Base-by-base conservation (phyloP, 2,329 filamentous ascomycete species). In the Pochonia chlamydosporia region DNA sequence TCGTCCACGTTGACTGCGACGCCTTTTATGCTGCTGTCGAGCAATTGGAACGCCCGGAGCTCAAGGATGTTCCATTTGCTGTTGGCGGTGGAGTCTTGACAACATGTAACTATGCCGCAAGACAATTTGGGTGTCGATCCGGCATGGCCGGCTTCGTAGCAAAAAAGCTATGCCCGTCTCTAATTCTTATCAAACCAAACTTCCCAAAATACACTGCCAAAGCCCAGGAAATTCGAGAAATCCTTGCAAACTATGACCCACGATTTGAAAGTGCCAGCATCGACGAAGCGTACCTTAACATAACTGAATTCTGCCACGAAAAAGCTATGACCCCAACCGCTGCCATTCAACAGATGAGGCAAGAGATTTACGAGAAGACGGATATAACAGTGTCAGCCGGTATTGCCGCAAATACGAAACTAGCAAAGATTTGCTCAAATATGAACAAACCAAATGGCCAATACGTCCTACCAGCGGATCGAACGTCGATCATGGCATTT, bases 81-180 rank as follows among this genome's bases (percentile, higher is more conserved):
- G 93, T 99, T 0, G 93, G 93, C 1, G 71, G 63, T 14, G 81
- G 81, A 3, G 81, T 85, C 3, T 63, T 84, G 23, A 82, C 80
- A 18, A 84, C 80, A 0, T 84, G 81, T 61, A 99, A 97, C 63
- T 99, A 99, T 62, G 76, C 87, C 56, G 93, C 93, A 1, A 79
- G 93, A 18, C 88, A 88, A 57, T 97, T 87, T 64, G 93, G 93
- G 14, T 93, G 89, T 56, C 82, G 93, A 28, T 95, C 88, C 56
- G 93, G 91, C 18, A 99, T 99, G 93, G 93, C 93, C 6, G 83
- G 87, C 4, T 97, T 97, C 59, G 91, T 97, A 25, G 93, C 93
- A 13, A 90, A 87, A 73, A 96, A 95, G 66, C 75, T 99, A 1
- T 99, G 93, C 53, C 93, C 93, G 0, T 74, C 90, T 49, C 75